Base-by-base conservation (phyloP, 2,329 filamentous ascomycete species). In the Colletotrichum caudatum region DNA sequence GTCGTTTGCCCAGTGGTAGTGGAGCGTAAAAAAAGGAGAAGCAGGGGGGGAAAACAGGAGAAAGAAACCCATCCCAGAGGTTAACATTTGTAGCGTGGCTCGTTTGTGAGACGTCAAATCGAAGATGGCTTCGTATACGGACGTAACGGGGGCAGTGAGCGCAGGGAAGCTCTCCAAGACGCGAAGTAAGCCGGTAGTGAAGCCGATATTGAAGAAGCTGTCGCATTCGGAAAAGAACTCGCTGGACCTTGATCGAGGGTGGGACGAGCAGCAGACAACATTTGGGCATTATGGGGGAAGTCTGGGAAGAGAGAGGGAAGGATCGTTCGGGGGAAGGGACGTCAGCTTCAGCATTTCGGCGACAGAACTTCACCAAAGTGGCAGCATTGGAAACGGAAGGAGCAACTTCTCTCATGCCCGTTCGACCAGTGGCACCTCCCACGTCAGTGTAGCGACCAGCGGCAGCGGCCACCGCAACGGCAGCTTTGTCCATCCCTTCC, bases 181-280 rank as follows among this genome's bases (percentile, higher is more conserved):
- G 62, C 82, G 83, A 75, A 80, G 80, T 64, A 85, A 85, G 75
- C 82, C 81, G 70, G 82, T 83, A 71, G 87, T 89, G 74, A 91
- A 90, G 80, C 89, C 89, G 12, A 90, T 91, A 56, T 81, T 91
- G 64, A 90, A 90, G 79, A 91, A 90, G 78, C 78, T 87, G 71
- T 81, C 84, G 46, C 83, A 86, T 60, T 89, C 87, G 74, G 88
- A 90, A 74, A 90, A 90, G 82, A 90, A 85, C 76, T 91, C 89
- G 57, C 80, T 91, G 71, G 90, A 92, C 75, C 79, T 91, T 73
- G 87, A 91, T 77, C 86, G 89, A 56, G 83, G 84, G 18, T 58
- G 79, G 78, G 69, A 71, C 35, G 70, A 72, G 70, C 66, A 72
- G 48, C 66, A 72, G 66, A 62, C 66, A 44, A 51, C 61, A 23